These are phyloP conservation scores for Aurifilum marmelostoma DNA, from an alignment of 2,329 filamentous ascomycete genomes.

Conservation along the genomic window DNA sequence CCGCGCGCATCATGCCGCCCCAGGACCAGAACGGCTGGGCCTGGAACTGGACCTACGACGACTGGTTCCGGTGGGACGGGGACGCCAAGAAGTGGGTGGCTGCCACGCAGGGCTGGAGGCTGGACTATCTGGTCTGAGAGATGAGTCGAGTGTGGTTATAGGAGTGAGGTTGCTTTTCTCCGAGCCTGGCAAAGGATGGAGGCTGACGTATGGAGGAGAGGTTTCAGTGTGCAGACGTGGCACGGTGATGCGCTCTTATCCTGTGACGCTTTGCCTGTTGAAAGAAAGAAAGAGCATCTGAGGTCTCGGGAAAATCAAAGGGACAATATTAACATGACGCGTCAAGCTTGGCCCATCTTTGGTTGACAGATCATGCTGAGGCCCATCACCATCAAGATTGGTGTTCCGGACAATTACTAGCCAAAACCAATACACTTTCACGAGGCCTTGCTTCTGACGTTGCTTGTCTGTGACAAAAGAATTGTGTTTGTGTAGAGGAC, in stretches of 20 bases:
- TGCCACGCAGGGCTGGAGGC: slow-evolving; percentile 2
- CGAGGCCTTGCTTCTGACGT: background rate
- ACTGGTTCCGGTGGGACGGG: slow-evolving; percentile 22
- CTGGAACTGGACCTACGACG: slow-evolving; percentile 16
- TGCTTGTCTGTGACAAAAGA: background rate
- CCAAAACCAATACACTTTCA: background rate
- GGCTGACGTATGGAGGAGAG: background rate
- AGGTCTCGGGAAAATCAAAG: background rate
- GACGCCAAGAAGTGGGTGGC: slow-evolving; percentile 10
- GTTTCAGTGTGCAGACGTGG: background rate
- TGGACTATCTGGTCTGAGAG: slow-evolving; percentile 14
- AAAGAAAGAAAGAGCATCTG: background rate
- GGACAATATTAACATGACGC: background rate
- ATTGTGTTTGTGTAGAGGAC: background rate
- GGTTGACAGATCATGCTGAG: background rate
- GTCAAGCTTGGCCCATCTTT: background rate
- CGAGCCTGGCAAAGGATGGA: background rate
- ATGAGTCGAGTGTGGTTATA: no score
- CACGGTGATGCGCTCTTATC: no score
- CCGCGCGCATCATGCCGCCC: slow-evolving; percentile 17
- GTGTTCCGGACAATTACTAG: background rate
- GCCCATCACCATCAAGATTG: background rate
- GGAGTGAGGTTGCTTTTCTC: background rate
- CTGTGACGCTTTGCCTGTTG: background rate
- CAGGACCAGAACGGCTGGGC: slow-evolving; percentile 18